Conservation (phyloP, 805 yeast genomes). For the Candida vaughaniae region DNA sequence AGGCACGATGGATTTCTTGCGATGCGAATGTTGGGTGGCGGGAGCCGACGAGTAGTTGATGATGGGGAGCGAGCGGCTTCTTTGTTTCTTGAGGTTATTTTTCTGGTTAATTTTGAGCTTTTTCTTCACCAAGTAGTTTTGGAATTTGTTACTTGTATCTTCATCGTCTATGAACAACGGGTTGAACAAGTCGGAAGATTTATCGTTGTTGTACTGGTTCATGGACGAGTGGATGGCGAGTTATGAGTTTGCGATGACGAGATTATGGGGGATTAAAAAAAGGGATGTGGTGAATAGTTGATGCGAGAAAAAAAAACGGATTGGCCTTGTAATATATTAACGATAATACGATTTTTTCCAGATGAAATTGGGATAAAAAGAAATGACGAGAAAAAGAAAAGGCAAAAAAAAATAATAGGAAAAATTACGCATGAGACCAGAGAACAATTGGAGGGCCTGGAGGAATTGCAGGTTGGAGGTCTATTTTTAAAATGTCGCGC, state of each 20-base stretch:
- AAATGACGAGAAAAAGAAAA: slow-evolving; percentile 2
- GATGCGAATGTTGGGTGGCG: slow-evolving; percentile 13
- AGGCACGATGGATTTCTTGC: slow-evolving; percentile 27
- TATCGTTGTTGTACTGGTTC: slow-evolving; percentile 9
- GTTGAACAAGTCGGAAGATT: slow-evolving; percentile 14
- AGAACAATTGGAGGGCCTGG: too few relatives aligned
- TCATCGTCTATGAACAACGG: slow-evolving; percentile 14
- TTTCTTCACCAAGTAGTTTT: slow-evolving; percentile 9
- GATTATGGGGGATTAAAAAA: not conserved
- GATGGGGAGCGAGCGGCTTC: slow-evolving; percentile 43
- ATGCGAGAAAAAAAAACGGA: not conserved
- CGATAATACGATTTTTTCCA: slow-evolving; percentile 2
- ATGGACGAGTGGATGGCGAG: too few relatives aligned
- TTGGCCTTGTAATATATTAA: too few relatives aligned
- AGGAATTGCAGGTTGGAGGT: too few relatives aligned
- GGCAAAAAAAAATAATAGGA: not conserved
- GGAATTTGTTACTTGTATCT: slow-evolving; percentile 9
- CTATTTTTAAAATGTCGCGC: too few relatives aligned
- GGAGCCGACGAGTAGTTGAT: slow-evolving; percentile 25
- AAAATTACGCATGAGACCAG: too few relatives aligned
- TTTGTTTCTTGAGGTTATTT: slow-evolving; percentile 31
- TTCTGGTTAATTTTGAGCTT: slow-evolving; percentile 9
- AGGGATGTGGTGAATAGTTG: not conserved
- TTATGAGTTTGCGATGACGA: not conserved
- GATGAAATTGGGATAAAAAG: slow-evolving; percentile 9